These are phyloP conservation scores for Blastobotrys petasosporus DNA, from an alignment of 1,139 yeast genomes.

Conservation along the genomic window DNA sequence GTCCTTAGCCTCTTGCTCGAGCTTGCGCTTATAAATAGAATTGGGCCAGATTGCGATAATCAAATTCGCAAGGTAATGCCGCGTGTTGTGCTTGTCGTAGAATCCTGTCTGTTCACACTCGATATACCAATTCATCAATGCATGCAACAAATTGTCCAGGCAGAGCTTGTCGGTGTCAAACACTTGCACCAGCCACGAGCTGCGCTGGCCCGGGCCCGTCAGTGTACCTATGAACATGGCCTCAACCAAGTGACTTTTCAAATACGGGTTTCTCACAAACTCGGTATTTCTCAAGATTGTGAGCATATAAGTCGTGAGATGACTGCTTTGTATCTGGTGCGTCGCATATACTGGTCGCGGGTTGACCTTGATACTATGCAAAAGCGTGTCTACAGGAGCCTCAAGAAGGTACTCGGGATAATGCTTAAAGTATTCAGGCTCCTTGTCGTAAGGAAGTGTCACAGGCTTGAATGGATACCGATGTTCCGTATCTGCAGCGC, in stretches of 20 bases:
- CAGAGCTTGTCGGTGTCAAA: conserved; percentile 62
- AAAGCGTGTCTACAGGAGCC: conserved; percentile 50
- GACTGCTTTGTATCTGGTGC: too few species aligned
- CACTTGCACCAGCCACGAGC: conserved; percentile 64
- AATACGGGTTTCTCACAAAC: conserved; percentile 83
- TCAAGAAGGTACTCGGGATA: conserved; percentile 85
- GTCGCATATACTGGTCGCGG: conserved; percentile 27
- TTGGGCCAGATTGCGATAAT: conserved; percentile 80
- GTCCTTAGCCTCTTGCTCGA: conserved; percentile 58
- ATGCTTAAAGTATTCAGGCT: conserved; percentile 61
- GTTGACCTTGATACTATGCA: conserved; percentile 53
- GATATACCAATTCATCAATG: conserved; percentile 82
- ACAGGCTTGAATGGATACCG: conserved; percentile 44
- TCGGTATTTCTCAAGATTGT: conserved; percentile 79
- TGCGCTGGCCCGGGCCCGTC: conserved; percentile 39
- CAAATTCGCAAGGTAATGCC: conserved; percentile 80
- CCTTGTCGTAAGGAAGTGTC: conserved; percentile 53
- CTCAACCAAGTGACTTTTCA: conserved; percentile 80
- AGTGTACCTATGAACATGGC: conserved; percentile 70
- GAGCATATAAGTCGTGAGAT: conserved; percentile 64
- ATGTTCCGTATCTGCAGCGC: conserved; percentile 67
- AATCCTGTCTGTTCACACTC: conserved; percentile 96
- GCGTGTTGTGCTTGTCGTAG: conserved; percentile 88
- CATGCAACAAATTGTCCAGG: conserved; percentile 62
- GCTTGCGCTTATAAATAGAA: conserved; percentile 59